Base-by-base conservation (phyloP, 2,329 filamentous ascomycete genomes). In the Aspergillus vadensis region DNA sequence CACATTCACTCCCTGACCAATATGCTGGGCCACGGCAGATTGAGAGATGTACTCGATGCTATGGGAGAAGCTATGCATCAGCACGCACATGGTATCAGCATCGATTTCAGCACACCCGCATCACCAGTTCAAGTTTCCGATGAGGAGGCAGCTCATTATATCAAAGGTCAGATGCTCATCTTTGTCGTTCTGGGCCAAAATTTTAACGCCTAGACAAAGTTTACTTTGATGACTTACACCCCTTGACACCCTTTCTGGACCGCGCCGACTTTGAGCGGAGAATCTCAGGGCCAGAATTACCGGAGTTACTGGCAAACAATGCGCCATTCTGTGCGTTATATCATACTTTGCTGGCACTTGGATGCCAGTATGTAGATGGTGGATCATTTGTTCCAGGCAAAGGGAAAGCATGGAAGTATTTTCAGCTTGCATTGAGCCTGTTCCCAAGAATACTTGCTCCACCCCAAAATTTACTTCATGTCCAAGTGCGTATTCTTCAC, bases 401-500 rank as follows among this genome's bases (percentile, higher is more conserved):
- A 10, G 39, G 54, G 6, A 39, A 47, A 4, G 53, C 53, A 8
- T 60, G 58, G 58, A 52, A 48, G 1, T 17, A 52, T 4, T 60
- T 60, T 27, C 53, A 60, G 15, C 12, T 38, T 1, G 38, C 58
- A 27, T 41, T 60, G 8, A 47, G 53, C 19, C 58, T 39, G 2
- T 21, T 60, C 5, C 44, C 41, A 3, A n/a, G 9, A 8, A 47
- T 60, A 15, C 30, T 57, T 23, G 21, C 51, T 17, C 23, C 58
- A 1, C 9, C 47, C 4, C 53, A 57, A 36, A 41, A 19, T 4
- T 32, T 60, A 8, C 3, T 30, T 9, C 52, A 52, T 41, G 36
- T 60, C 44, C 58, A 60, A n/a, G 58, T 60, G 36, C 15, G 53
- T 47, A 32, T 27, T 7, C 14, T 30, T 5, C 7, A 32, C 27